Evolutionary conservation across 2,329 filamentous ascomycete species (phyloP).

Genomic region (Phialophora expanda): DNA sequence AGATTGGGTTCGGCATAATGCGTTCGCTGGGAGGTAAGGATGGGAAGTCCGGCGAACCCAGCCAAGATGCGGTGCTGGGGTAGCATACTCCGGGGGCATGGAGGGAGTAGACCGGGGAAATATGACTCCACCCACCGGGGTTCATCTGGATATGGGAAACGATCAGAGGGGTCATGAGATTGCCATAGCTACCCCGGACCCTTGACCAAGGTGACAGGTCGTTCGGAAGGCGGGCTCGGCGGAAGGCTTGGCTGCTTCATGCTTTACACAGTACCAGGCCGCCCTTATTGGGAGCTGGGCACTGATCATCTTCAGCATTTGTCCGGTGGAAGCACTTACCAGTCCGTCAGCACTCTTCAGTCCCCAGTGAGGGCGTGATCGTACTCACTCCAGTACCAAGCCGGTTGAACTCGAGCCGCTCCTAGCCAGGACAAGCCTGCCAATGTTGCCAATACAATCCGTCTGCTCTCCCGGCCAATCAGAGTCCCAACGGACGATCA

Average conservation of each 20-base stretch:
- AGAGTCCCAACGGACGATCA: neutral
- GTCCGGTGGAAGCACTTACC: neutral
- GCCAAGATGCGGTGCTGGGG: neutral
- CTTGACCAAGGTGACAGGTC: neutral
- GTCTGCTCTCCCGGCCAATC: slow-evolving; percentile 1
- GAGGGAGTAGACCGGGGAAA: neutral
- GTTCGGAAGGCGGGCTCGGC: neutral
- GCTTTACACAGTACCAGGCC: neutral
- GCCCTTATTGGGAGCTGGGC: neutral
- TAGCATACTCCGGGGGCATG: neutral
- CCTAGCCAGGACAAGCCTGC: neutral
- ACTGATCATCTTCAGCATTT: neutral
- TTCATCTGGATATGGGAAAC: slow-evolving; percentile 1
- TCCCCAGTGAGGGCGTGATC: neutral
- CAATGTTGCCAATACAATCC: slow-evolving; percentile 7
- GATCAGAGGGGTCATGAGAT: neutral
- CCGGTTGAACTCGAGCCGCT: neutral
- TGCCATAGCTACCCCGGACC: neutral
- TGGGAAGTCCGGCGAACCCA: neutral
- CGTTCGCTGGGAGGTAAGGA: neutral
- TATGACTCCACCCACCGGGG: neutral
- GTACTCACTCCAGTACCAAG: neutral
- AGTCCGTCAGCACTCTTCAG: neutral
- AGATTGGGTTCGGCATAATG: neutral
- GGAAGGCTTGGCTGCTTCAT: neutral